phyloP scores from a whole-genome alignment of 2,329 filamentous ascomycete species.

The Ophiocordyceps australis region DNA sequence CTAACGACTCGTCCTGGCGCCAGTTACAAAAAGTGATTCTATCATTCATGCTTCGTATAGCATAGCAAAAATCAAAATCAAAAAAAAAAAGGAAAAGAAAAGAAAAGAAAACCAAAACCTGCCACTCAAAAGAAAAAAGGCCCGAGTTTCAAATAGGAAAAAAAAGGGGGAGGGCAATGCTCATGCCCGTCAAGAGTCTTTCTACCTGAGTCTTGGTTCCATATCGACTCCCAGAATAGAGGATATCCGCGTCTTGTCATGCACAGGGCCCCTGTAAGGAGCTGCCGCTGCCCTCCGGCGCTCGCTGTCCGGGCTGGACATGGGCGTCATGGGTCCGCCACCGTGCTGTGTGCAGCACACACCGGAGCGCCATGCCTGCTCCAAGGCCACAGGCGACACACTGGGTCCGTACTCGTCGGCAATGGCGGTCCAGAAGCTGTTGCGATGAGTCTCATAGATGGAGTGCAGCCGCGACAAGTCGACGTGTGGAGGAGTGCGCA shows the following conservation, averaged over 20 bases:
- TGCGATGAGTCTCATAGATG: constrained; percentile 52
- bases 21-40: too few species aligned
- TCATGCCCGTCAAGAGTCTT: too few species aligned
- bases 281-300: too few species aligned
- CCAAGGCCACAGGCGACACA: constrained; percentile 42
- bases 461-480: constrained; percentile 48
- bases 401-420: constrained; percentile 53
- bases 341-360: constrained; percentile 18
- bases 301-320: constrained; percentile 29
- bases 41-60: too few species aligned
- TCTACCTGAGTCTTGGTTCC: constrained; percentile 1
- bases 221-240: constrained; percentile 29
- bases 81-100: background rate
- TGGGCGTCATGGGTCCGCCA: constrained; percentile 27
- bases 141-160: too few species aligned
- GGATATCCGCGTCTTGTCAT: constrained; percentile 42
- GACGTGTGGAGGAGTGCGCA: constrained; percentile 24
- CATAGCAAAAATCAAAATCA: background rate
- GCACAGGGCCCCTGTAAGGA: constrained; percentile 15
- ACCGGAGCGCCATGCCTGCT: constrained; percentile 49
- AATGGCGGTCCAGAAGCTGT: constrained; percentile 55
- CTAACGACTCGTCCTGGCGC: too few species aligned
- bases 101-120: background rate
- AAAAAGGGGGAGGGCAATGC: too few species aligned
- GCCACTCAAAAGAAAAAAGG: too few species aligned